Evolutionary conservation across 2,329 filamentous ascomycete genomes (phyloP).

Genomic region (Alternaria incomplexa): DNA sequence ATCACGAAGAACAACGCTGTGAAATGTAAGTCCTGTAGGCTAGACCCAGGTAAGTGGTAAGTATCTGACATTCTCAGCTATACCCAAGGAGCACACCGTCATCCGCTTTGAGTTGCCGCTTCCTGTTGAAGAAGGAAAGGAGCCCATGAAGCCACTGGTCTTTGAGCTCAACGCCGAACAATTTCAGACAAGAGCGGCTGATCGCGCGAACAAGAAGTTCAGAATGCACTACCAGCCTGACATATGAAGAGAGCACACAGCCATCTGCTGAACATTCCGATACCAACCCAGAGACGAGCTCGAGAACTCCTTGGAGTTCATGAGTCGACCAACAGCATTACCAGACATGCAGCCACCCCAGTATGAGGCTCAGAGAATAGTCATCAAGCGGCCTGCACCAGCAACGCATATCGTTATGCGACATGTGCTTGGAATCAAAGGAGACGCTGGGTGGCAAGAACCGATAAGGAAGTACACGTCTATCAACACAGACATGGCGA

Average conservation of each 20-base stretch:
- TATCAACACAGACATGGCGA: not conserved
- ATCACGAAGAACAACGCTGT: slow-evolving; percentile 73
- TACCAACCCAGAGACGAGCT: not conserved
- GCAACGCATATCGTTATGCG: not conserved
- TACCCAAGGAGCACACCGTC: slow-evolving; percentile 89
- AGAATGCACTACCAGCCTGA: slow-evolving; percentile 81
- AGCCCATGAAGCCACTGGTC: slow-evolving; percentile 59
- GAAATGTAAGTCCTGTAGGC: slow-evolving; percentile 61
- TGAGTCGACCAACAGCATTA: not conserved
- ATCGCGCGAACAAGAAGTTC: slow-evolving; percentile 90
- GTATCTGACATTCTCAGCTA: slow-evolving; percentile 50
- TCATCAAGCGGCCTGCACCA: too few relatives aligned
- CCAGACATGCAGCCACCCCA: not conserved
- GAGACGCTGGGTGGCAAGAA: not conserved
- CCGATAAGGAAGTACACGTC: not conserved
- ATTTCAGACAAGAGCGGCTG: slow-evolving; percentile 80
- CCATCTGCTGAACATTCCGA: not conserved
- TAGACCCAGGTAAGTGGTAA: slow-evolving; percentile 16
- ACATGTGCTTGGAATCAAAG: not conserved
- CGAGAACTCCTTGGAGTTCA: not conserved
- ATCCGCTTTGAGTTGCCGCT: slow-evolving; percentile 77
- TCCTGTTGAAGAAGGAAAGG: slow-evolving; percentile 27
- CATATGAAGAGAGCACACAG: slow-evolving; percentile 59
- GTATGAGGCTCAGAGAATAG: too few relatives aligned
- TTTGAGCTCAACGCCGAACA: slow-evolving; percentile 90